A percentile compares a stretch with the other conserved stretches of the same genome.
Evolutionary conservation across 371 early-diverging fungal species (phyloP).

Genomic region (Smittium mucronatum): DNA sequence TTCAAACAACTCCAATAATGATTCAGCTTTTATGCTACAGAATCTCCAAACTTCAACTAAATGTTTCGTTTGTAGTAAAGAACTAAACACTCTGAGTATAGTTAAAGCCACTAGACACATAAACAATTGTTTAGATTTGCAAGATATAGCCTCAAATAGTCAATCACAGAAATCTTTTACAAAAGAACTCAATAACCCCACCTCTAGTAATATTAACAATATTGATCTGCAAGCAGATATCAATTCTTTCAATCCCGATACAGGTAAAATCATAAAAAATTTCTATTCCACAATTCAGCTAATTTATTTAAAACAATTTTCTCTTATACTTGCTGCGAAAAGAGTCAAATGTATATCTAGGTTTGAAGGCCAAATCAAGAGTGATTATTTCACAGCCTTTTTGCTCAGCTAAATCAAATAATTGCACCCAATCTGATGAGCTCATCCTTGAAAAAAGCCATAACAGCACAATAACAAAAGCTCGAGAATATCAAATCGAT

Average conservation of each 20-base stretch:
- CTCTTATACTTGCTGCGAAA: too few relatives aligned
- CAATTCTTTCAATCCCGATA: background rate
- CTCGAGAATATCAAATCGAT: too few relatives aligned
- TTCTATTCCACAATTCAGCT: background rate
- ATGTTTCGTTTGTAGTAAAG: slow-evolving; percentile 9
- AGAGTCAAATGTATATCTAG: too few relatives aligned
- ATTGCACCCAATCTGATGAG: too few relatives aligned
- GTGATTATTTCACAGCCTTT: too few relatives aligned
- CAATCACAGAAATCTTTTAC: background rate
- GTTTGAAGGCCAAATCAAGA: too few relatives aligned
- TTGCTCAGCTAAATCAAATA: too few relatives aligned
- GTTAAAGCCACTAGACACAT: slow-evolving; percentile 7
- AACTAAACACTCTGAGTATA: background rate
- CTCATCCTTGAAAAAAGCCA: too few relatives aligned
- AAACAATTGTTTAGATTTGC: slow-evolving; percentile 10
- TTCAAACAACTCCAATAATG: background rate
- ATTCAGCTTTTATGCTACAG: slow-evolving; percentile 5
- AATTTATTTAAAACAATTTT: background rate
- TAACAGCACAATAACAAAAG: too few relatives aligned
- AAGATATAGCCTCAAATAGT: background rate
- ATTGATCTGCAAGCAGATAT: background rate
- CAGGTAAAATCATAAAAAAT: background rate
- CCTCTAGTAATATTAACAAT: background rate
- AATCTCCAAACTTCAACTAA: background rate
- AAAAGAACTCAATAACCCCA: background rate